These are phyloP conservation scores for Rheum nobile DNA, from an alignment of 148 eudicot genomes.

Conservation along the genomic window DNA sequence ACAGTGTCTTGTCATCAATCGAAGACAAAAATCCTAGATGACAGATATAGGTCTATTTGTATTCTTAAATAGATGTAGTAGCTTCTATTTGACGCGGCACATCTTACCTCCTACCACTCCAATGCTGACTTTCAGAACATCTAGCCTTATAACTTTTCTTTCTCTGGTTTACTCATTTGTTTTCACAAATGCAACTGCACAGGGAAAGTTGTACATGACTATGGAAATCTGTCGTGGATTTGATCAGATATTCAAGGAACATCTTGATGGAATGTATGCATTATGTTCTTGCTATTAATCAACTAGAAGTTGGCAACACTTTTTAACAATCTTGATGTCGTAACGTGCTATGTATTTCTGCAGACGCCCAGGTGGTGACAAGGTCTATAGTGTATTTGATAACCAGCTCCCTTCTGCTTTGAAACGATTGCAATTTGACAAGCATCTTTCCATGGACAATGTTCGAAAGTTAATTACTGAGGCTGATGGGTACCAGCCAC, in stretches of 20 bases:
- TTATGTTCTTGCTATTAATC: not conserved
- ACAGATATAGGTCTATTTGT: too few species aligned
- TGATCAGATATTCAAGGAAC: constrained; percentile 92
- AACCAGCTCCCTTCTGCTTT: constrained; percentile 92
- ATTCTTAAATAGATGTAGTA: too few species aligned
- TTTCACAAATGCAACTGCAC: constrained; percentile 9
- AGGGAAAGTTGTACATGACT: constrained; percentile 88
- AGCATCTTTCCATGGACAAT: constrained; percentile 90
- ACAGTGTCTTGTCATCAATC: not conserved
- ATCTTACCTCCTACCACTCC: too few species aligned
- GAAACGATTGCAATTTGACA: constrained; percentile 93
- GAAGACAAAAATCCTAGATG: not conserved
- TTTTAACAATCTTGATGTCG: not conserved
- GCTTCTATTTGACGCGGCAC: too few species aligned
- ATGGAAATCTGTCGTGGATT: constrained; percentile 91
- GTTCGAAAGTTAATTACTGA: constrained; percentile 74
- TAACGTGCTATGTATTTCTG: constrained; percentile 4
- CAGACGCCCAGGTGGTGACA: constrained; percentile 98
- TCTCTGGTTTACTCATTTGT: not conserved
- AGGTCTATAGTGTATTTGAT: constrained; percentile 75
- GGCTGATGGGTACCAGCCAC: constrained; percentile 99
- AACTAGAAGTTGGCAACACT: not conserved
- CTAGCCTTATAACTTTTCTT: not conserved
- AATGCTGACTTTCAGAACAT: not conserved
- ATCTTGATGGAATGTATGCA: constrained; percentile 93